A percentile compares a stretch with the other conserved stretches of the same genome.
These are phyloP conservation scores for Magnolia kwangsiensis DNA, from an alignment of 164 flowering plant species.

Conservation along the genomic window DNA sequence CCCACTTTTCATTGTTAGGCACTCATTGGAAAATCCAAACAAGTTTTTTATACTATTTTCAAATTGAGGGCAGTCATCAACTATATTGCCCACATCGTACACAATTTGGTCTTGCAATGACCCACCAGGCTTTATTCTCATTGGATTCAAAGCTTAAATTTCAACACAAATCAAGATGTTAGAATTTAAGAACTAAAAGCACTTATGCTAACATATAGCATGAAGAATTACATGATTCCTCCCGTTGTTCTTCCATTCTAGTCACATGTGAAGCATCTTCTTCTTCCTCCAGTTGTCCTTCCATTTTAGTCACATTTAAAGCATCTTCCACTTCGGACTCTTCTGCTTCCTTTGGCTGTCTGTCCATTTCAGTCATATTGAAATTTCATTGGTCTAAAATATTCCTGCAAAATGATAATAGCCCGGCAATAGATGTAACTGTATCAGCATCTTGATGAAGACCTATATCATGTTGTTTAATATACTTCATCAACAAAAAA, in stretches of 20 bases:
- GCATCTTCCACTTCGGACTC: neutral
- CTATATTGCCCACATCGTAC: too few relatives aligned
- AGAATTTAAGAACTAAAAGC: too few relatives aligned
- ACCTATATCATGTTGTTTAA: neutral
- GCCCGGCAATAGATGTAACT: neutral
- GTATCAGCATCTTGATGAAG: neutral
- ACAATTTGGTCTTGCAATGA: too few relatives aligned
- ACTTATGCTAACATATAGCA: too few relatives aligned
- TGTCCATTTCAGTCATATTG: constrained; percentile 27
- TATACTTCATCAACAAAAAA: neutral
- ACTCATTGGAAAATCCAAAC: too few relatives aligned
- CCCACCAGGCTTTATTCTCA: too few relatives aligned
- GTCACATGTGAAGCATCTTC: neutral
- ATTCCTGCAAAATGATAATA: constrained; percentile 5
- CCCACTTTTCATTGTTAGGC: too few relatives aligned
- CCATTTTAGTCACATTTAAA: neutral
- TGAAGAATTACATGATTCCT: too few relatives aligned
- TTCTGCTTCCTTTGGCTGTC: constrained; percentile 27
- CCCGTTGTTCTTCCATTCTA: neutral
- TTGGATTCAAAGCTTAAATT: too few relatives aligned
- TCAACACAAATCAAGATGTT: too few relatives aligned
- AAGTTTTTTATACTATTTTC: too few relatives aligned
- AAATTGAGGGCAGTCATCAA: too few relatives aligned
- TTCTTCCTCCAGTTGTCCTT: neutral
- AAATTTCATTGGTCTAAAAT: neutral